Evolutionary conservation across 2,329 filamentous ascomycete species (phyloP), one percentile per base, ranked within the genome.

Genomic region (Talaromyces albobiverticillius): DNA sequence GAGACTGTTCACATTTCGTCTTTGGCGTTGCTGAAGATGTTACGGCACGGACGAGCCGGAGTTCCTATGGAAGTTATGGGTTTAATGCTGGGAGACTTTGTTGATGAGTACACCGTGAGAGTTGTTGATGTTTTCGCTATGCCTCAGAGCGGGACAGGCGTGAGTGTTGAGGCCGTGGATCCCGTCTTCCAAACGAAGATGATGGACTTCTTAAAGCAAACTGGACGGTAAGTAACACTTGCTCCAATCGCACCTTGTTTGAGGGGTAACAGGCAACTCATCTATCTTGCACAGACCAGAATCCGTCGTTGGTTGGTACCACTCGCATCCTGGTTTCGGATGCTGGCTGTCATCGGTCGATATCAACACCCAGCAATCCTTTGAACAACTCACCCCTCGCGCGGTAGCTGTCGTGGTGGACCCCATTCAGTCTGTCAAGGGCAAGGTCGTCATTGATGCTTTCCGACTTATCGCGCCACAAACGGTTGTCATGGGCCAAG

Each of bases 11-110:
- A 99, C 79, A 99, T 99, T 67, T 99, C 94, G 50, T 99, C 94
- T 46, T 85, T 99, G 58, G 94, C 94, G 50, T 82, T 99, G 51
- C 82, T 99, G 65, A 99, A 99, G 83, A 99, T 99, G 94, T 82
- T 99, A 74, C 87, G 94, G 71, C 94, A 99, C 76, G 94, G 94
- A 61, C 88, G 94, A 62, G 94, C 94, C 38, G 94, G 94, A 79
- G 94, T 99, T 61, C 94, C 94, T 18, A 99, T 99, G 94, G 94
- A 99, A 81, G 94, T 99, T 72, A 99, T 99, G 94, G 94, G 94
- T 59, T 80, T 99, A 71, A 99, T 99, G 94, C 77, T 97, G 67
- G 94, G 94, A 72, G 94, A 97, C 73, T 97, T 99, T 65, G 93
- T 99, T 57, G 94, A 99, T 69, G 94, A 97, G 77, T 99, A 96